Evolutionary conservation across 148 eudicot genomes (phyloP), one percentile per base, ranked within the genome.

Genomic region (Simmondsia chinensis): DNA sequence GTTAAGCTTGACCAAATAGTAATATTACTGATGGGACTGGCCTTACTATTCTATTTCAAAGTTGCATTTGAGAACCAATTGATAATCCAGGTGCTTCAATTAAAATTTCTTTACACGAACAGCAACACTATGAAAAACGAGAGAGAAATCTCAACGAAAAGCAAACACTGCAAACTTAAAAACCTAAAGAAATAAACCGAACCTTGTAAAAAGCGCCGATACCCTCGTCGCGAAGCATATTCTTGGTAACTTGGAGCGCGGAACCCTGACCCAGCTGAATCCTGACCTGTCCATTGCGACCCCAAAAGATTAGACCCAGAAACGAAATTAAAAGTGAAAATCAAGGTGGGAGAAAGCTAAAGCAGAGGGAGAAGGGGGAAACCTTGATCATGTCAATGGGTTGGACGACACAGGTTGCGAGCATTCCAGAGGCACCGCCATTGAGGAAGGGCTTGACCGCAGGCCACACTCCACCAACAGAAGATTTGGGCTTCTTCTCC

Each of bases 321-420:
- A n/a, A n/a, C n/a, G n/a, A n/a, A n/a, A n/a, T n/a, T n/a, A 25
- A 20, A 19, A 18, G 14, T 16, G 1, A 33, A 11, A 10, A 18
- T 4, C 10, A 9, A 4, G 9, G n/a, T 14, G 20, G 19, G 5
- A 14, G 19, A 4, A 12, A 9, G 30, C 20, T 4, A n/a, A n/a
- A n/a, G n/a, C 33, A 6, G 37, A 48, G n/a, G 13, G 19, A 12
- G 7, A 1, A 12, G 6, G 20, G 6, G 9, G 9, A 17, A 17
- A 72, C 89, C 95, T 88, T 88, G 68, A 88, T 68, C 97, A 88
- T 88, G 33, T 88, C 97, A 39, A 88, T 67, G 51, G 97, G 97
- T 42, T 88, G 97, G 46, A 88, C 60, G 21, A 81, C 95, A 34
- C 84, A 83, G 38, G 89, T 84, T 12, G 97, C 89, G 17, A 84